Evolutionary conservation across 2,329 filamentous ascomycete genomes (phyloP).

Genomic region (Diplodia scrobiculata): DNA sequence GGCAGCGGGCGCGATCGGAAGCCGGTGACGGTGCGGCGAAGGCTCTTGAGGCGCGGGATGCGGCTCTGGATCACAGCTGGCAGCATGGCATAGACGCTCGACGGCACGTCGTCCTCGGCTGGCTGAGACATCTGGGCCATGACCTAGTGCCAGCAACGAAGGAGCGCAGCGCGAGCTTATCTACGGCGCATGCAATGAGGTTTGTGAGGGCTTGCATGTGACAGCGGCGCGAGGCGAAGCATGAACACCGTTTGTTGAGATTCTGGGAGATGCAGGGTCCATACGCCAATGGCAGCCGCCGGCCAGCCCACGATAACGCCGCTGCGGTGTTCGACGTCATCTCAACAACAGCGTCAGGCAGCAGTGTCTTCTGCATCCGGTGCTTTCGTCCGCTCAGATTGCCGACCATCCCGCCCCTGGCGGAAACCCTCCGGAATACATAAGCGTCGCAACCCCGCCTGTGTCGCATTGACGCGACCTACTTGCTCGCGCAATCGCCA

Average conservation of each 20-base stretch:
- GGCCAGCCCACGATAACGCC: background rate
- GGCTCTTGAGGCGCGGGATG: constrained; percentile 55
- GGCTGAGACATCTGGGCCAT: constrained; percentile 20
- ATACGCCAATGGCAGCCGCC: background rate
- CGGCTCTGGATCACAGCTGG: constrained; percentile 57
- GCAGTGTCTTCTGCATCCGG: background rate
- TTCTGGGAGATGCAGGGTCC: constrained; percentile 12
- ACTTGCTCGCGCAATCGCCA: too few relatives aligned
- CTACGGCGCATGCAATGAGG: background rate
- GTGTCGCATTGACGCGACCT: too few relatives aligned
- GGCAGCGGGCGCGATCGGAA: constrained; percentile 33
- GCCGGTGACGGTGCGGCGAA: constrained; percentile 45
- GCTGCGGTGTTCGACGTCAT: constrained; percentile 1
- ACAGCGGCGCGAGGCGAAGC: constrained; percentile 1
- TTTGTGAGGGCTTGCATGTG: constrained; percentile 3
- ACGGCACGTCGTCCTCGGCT: constrained; percentile 36
- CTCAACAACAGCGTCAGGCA: constrained; percentile 1
- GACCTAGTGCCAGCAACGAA: background rate
- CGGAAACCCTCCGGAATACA: background rate
- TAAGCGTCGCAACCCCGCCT: too few relatives aligned
- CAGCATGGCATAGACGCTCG: constrained; percentile 58
- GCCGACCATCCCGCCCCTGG: background rate
- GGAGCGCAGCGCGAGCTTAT: background rate
- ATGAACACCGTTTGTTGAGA: constrained; percentile 4
- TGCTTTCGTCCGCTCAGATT: background rate